Evolutionary conservation across 371 early-diverging fungal species (phyloP).

Genomic region (Mortierella polycephala): DNA sequence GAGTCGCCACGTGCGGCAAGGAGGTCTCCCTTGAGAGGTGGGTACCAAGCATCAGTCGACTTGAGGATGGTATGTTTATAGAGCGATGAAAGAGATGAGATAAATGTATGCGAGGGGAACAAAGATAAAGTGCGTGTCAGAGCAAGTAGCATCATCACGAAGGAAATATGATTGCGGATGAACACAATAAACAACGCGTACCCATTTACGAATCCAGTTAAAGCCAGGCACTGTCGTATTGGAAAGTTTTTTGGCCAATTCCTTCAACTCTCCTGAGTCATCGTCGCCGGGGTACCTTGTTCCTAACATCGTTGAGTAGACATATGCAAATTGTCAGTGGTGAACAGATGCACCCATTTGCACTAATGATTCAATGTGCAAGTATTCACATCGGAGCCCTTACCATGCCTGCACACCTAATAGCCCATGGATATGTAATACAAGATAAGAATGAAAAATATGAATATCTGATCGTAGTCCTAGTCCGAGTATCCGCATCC

Average conservation of each 20-base stretch:
- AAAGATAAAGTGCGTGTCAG: not conserved
- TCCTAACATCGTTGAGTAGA: conserved; percentile 13
- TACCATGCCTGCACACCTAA: conserved; percentile 35
- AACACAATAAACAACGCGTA: not conserved
- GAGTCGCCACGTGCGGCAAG: conserved; percentile 20
- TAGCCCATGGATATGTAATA: not conserved
- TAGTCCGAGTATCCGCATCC: not conserved
- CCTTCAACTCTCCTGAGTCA: conserved; percentile 4
- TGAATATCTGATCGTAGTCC: not conserved
- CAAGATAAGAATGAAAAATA: not conserved
- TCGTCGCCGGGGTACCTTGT: conserved; percentile 37
- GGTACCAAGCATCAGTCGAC: conserved; percentile 13
- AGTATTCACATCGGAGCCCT: not conserved
- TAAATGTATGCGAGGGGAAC: not conserved
- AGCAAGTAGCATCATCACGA: too few relatives aligned
- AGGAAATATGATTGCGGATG: too few relatives aligned
- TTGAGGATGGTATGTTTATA: not conserved
- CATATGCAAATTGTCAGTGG: not conserved
- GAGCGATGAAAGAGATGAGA: not conserved
- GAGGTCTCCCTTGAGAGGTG: conserved; percentile 9
- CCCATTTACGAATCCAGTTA: conserved; percentile 45
- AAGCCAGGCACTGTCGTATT: conserved; percentile 10
- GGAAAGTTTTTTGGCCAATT: conserved; percentile 19
- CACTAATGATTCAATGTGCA: not conserved
- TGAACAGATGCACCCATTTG: not conserved